Evolutionary conservation across 257 asterid genomes (phyloP).

Genomic region (Solanum peruvianum): DNA sequence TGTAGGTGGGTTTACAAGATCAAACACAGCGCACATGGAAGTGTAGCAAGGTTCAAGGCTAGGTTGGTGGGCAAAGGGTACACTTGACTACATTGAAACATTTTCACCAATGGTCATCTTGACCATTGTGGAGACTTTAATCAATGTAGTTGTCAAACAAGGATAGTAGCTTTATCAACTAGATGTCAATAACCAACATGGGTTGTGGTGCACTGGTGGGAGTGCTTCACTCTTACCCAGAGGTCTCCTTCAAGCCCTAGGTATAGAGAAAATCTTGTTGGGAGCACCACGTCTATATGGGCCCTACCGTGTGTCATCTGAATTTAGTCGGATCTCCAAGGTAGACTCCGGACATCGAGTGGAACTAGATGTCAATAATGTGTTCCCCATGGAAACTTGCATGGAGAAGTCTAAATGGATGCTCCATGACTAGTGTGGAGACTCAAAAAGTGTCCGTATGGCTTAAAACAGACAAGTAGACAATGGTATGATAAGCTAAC

Average conservation of each 20-base stretch:
- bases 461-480: not conserved
- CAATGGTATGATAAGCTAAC: not conserved
- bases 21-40: not conserved
- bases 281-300: no score
- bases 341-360: no score
- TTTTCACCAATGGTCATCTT: not conserved
- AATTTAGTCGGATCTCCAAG: no score
- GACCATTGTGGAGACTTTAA: not conserved
- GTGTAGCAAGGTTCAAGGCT: not conserved
- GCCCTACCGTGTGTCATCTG: no score
- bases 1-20: not conserved
- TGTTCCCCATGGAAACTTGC: not conserved
- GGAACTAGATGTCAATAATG: not conserved
- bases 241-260: no score
- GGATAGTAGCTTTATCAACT: not conserved
- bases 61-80: not conserved
- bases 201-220: no score
- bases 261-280: no score
- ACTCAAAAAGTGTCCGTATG: not conserved
- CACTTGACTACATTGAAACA: not conserved
- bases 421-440: not conserved
- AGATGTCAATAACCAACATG: not conserved
- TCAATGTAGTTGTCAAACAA: not conserved
- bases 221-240: no score
- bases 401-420: not conserved